A percentile compares a stretch with the other conserved stretches of the same genome.
phyloP scores from a whole-genome alignment of 2,329 filamentous ascomycete genomes.

The Phaeosphaeria sp. region DNA sequence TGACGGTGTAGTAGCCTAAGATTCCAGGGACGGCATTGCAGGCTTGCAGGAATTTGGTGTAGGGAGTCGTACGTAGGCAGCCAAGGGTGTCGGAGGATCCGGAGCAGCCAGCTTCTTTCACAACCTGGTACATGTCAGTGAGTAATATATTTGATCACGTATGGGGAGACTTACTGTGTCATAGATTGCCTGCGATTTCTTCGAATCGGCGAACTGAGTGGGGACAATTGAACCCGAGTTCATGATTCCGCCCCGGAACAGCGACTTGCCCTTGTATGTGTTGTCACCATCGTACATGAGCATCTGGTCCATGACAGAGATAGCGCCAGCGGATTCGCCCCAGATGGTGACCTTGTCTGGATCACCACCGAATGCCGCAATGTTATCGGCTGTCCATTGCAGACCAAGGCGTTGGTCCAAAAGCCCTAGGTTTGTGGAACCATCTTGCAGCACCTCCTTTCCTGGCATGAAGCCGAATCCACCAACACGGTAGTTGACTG shows the following conservation, averaged over 20 bases:
- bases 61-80: constrained; percentile 57
- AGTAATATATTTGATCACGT: constrained; percentile 60
- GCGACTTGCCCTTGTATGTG: constrained; percentile 74
- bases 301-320: constrained; percentile 80
- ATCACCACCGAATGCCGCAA: constrained; percentile 79
- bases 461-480: constrained; percentile 78
- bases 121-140: constrained; percentile 50
- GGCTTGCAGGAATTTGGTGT: constrained; percentile 63
- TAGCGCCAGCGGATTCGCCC: constrained; percentile 67
- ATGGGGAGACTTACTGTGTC: constrained; percentile 50
- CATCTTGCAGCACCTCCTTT: constrained; percentile 70
- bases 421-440: constrained; percentile 73
- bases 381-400: constrained; percentile 80
- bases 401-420: constrained; percentile 76
- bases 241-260: constrained; percentile 83
- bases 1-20: constrained; percentile 71
- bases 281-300: constrained; percentile 74
- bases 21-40: constrained; percentile 74
- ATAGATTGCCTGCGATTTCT: constrained; percentile 68
- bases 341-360: constrained; percentile 80
- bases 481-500: constrained; percentile 78
- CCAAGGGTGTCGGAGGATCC: constrained; percentile 52
- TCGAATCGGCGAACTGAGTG: constrained; percentile 65
- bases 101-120: constrained; percentile 55
- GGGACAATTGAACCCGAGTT: constrained; percentile 51